These are phyloP conservation scores for Fusarium sp. DNA, from an alignment of 2,329 filamentous ascomycete species.

Conservation along the genomic window DNA sequence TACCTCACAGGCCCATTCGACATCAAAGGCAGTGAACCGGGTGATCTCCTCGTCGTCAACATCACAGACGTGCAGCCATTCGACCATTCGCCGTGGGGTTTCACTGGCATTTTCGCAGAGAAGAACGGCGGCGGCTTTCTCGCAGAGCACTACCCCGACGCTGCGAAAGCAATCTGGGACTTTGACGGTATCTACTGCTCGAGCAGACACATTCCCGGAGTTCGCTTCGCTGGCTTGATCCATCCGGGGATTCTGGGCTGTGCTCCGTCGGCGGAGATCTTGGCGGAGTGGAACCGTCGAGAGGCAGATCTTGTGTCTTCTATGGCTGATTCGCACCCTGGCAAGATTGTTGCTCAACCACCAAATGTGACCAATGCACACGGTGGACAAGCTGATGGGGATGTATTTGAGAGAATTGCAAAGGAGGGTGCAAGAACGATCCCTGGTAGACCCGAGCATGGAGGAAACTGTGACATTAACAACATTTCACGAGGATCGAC, in stretches of 20 bases:
- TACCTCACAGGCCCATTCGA: constrained; percentile 93
- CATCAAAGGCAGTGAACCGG: constrained; percentile 84
- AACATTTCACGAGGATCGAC: constrained; percentile 84
- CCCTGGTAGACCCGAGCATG: constrained; percentile 86
- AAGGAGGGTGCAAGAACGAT: constrained; percentile 87
- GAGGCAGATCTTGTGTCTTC: constrained; percentile 83
- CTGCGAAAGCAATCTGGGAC: constrained; percentile 73
- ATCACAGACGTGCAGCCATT: constrained; percentile 95
- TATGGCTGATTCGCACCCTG: constrained; percentile 72
- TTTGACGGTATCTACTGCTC: constrained; percentile 77
- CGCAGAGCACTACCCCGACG: constrained; percentile 86
- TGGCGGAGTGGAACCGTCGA: constrained; percentile 85
- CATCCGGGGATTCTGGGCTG: constrained; percentile 93
- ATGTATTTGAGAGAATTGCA: constrained; percentile 75
- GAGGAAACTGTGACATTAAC: constrained; percentile 94
- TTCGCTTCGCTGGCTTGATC: constrained; percentile 89
- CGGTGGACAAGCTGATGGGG: constrained; percentile 72
- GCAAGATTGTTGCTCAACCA: constrained; percentile 75
- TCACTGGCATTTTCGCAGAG: constrained; percentile 84
- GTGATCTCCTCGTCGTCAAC: constrained; percentile 87
- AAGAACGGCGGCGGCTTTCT: constrained; percentile 90
- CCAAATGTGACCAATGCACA: constrained; percentile 80
- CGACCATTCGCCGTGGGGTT: constrained; percentile 88
- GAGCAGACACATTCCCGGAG: constrained; percentile 86
- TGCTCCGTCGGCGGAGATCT: constrained; percentile 82